Evolutionary conservation across 2,329 filamentous ascomycete genomes (phyloP).

Genomic region (Epichloe scottii): DNA sequence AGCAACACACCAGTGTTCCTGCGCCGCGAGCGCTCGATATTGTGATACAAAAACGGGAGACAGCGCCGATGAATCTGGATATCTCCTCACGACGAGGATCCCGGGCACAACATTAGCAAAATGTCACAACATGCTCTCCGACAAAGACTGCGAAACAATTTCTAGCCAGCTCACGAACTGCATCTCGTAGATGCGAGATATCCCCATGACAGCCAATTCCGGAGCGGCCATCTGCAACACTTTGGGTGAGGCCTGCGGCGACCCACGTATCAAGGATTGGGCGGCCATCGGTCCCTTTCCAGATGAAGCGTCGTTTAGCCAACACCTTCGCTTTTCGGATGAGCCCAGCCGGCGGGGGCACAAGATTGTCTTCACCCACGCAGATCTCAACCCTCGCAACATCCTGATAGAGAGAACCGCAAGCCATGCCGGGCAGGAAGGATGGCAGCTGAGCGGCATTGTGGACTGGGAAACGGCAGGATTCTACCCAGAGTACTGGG

Average conservation of each 20-base stretch:
- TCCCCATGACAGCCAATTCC: neutral
- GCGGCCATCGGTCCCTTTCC: neutral
- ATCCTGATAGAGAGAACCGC: neutral
- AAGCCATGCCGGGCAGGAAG: constrained; percentile 1
- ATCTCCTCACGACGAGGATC: neutral
- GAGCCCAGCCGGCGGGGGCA: neutral
- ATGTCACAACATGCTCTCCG: neutral
- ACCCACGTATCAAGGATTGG: neutral
- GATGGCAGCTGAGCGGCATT: constrained; percentile 6
- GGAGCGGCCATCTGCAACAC: neutral
- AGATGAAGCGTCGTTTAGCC: neutral
- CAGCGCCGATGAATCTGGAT: neutral
- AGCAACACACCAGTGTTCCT: neutral
- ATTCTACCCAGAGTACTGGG: constrained; percentile 11
- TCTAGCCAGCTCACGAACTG: neutral
- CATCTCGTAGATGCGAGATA: neutral
- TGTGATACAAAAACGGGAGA: neutral
- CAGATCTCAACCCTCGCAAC: neutral
- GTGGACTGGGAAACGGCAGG: constrained; percentile 11
- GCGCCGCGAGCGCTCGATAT: neutral
- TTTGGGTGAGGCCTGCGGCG: neutral
- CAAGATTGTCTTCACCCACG: neutral
- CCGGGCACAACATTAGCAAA: neutral
- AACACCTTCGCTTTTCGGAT: neutral
- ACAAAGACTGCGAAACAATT: neutral